These are phyloP conservation scores for Nasturtium officinale DNA, from an alignment of 345 rosid species.

Conservation along the genomic window DNA sequence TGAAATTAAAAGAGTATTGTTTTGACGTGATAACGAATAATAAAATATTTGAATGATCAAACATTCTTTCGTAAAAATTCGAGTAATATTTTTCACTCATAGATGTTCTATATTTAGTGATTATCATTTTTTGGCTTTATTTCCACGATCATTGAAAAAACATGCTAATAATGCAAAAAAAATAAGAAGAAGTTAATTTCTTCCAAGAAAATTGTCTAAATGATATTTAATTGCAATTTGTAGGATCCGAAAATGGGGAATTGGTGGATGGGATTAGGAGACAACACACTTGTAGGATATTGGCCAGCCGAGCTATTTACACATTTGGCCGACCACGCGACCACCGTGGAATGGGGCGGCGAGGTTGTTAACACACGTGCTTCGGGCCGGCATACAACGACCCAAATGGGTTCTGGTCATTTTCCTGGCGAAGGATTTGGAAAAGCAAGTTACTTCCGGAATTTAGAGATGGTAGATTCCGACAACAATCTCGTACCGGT, in stretches of 20 bases:
- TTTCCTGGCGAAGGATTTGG: conserved; percentile 88
- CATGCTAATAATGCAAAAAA: not conserved
- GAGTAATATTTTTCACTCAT: not conserved
- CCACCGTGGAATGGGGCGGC: conserved; percentile 98
- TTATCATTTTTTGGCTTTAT: not conserved
- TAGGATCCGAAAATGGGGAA: conserved; percentile 91
- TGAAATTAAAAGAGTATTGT: not conserved
- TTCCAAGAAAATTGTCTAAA: not conserved
- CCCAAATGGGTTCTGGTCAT: conserved; percentile 97
- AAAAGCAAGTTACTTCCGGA: conserved; percentile 83
- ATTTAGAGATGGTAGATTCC: conserved; percentile 81
- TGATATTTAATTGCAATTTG: not conserved
- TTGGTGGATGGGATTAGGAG: conserved; percentile 99
- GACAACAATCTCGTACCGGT: conserved; percentile 83
- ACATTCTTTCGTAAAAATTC: not conserved
- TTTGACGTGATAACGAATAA: too few species aligned
- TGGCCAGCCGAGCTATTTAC: conserved; percentile 98
- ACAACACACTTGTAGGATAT: conserved; percentile 79
- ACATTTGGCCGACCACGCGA: conserved; percentile 82
- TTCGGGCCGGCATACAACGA: conserved; percentile 77
- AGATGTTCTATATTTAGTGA: not conserved
- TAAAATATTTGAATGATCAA: too few species aligned
- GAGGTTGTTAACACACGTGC: conserved; percentile 91
- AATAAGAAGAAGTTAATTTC: not conserved
- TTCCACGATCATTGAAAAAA: not conserved